Evolutionary conservation across 2,329 filamentous ascomycete species (phyloP).

Genomic region (Claviceps africana): DNA sequence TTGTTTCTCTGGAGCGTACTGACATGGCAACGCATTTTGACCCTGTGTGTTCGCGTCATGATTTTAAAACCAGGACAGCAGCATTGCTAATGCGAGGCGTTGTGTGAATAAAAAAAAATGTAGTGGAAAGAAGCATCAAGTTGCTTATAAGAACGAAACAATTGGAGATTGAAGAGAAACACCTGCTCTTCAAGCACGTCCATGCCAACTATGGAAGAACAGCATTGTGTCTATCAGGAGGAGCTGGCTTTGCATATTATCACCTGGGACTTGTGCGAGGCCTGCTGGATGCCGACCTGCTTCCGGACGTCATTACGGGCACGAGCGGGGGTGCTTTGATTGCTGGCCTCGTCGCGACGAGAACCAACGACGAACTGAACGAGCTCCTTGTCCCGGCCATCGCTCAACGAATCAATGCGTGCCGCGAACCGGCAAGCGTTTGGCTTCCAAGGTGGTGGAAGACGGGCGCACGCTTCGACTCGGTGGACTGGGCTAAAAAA

Average conservation of each 20-base stretch:
- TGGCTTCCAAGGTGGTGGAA: slow-evolving; percentile 82
- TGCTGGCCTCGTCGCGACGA: slow-evolving; percentile 72
- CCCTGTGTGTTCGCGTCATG: neutral
- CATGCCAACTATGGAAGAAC: slow-evolving; percentile 86
- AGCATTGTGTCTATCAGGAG: slow-evolving; percentile 82
- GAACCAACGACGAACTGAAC: slow-evolving; percentile 84
- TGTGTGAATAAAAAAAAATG: no score
- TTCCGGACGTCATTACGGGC: slow-evolving; percentile 91
- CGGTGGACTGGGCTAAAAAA: slow-evolving; percentile 74
- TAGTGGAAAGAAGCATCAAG: slow-evolving; percentile 51
- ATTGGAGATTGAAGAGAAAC: slow-evolving; percentile 59
- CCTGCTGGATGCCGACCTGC: slow-evolving; percentile 66
- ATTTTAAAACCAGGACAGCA: neutral
- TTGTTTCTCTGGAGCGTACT: neutral
- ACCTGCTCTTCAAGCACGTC: slow-evolving; percentile 71
- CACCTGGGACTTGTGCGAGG: slow-evolving; percentile 90
- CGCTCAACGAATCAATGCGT: slow-evolving; percentile 73
- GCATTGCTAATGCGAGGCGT: neutral
- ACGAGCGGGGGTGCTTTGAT: slow-evolving; percentile 90
- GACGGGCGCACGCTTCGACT: slow-evolving; percentile 89
- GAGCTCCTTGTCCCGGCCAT: slow-evolving; percentile 73
- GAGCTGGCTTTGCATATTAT: slow-evolving; percentile 91
- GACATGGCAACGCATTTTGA: neutral
- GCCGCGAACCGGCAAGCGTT: slow-evolving; percentile 58
- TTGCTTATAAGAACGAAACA: slow-evolving; percentile 56